These are phyloP conservation scores for Trichoderma simmonsii DNA, from an alignment of 2,329 filamentous ascomycete species.

Conservation along the genomic window DNA sequence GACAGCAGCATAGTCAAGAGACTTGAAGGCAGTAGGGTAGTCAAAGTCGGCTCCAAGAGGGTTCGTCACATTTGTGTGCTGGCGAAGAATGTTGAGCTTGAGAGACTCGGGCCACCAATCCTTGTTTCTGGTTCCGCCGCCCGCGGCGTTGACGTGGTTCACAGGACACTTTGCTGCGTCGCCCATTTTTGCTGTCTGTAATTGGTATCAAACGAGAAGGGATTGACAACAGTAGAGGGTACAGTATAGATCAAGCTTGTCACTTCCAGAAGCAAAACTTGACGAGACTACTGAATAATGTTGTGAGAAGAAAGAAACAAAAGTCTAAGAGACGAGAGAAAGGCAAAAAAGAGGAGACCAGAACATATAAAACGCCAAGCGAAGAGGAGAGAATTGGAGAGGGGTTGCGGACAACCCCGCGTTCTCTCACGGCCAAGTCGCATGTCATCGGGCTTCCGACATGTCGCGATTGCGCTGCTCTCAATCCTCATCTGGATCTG, in stretches of 20 bases:
- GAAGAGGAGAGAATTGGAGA: neutral
- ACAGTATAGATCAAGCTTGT: neutral
- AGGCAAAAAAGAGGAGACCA: neutral
- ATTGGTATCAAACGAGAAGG: neutral
- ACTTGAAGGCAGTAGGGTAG: conserved; percentile 70
- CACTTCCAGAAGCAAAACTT: neutral
- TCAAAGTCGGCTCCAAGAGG: conserved; percentile 65
- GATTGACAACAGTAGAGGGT: neutral
- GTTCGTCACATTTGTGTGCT: conserved; percentile 62
- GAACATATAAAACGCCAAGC: neutral
- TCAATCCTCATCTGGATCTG: conserved; percentile 2
- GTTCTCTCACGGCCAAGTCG: neutral
- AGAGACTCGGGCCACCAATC: conserved; percentile 75
- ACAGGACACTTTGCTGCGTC: conserved; percentile 33
- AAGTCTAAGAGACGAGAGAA: neutral
- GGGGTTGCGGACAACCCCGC: conserved; percentile 1
- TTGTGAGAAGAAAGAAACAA: neutral
- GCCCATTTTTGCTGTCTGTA: neutral
- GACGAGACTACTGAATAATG: neutral
- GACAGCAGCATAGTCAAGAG: conserved; percentile 55
- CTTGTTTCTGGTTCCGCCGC: conserved; percentile 63
- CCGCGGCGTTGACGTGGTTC: conserved; percentile 42
- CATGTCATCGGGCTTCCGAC: neutral
- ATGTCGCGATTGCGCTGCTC: conserved; percentile 7
- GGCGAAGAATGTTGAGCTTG: conserved; percentile 68